Evolutionary conservation across 148 eudicot species (phyloP), one percentile per base, ranked within the genome.

Genomic region (Oxyria digyna): DNA sequence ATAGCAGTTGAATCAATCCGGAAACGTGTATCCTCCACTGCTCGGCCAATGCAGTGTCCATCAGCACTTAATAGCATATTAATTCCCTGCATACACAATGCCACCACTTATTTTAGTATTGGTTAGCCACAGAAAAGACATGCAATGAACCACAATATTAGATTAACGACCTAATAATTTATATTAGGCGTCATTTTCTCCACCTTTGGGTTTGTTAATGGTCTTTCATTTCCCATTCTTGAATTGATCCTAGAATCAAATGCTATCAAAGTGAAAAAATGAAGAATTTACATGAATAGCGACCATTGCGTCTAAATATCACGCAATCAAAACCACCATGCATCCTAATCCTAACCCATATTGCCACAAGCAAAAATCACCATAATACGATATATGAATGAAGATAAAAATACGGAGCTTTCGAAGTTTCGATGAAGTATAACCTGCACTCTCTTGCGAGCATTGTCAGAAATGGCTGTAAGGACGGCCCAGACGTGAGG

Each of bases 401-500:
- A 32, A n/a, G 3, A 35, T 2, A 69, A 23, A 24, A 37, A 13
- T 64, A 17, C 42, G 29, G 4, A 15, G 14, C 40, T 12, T 4
- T 8, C 57, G 5, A n/a, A n/a, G n/a, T n/a, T n/a, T 6, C 17
- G 42, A 23, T 50, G 3, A 67, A 71, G 12, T 3, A 29, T 6
- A 67, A 86, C 98, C 98, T 87, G 91, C 18, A 70, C 73, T 20
- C 96, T 89, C 59, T 90, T 88, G 4, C 98, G 91, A 48, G 98
- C 92, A 54, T 81, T 82, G 48, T 50, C 74, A 11, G 96, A 93
- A 27, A 93, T 90, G 33, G 96, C 98, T 6, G 98, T 93, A 68
- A 93, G 92, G 33, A 88, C 98, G 13, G 84, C 98, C 98, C 98
- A 93, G 42, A 93, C 96, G 3, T 84, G 76, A 20, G 87, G 86